Evolutionary conservation across 768 basidiomycete species (phyloP).

Genomic region (Suillus subluteus): DNA sequence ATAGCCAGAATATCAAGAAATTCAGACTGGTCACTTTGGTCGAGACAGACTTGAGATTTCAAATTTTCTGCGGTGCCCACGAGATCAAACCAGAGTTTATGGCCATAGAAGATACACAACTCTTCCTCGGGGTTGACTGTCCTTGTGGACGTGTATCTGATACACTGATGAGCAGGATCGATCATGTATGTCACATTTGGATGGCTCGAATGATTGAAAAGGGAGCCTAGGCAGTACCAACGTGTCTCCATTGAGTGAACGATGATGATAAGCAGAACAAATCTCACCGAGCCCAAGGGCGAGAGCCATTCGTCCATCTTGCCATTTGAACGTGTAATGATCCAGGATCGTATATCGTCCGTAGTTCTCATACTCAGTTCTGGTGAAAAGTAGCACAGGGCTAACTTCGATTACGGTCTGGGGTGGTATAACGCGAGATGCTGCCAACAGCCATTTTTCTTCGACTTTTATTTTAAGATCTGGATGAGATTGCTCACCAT

Average conservation of each 20-base stretch:
- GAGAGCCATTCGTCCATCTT: slow-evolving; percentile 74
- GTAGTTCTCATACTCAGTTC: slow-evolving; percentile 70
- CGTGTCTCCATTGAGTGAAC: background rate
- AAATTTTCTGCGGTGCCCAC: slow-evolving; percentile 25
- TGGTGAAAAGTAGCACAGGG: slow-evolving; percentile 78
- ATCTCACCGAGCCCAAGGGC: slow-evolving; percentile 75
- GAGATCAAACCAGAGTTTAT: slow-evolving; percentile 65
- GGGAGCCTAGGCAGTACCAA: slow-evolving; percentile 53
- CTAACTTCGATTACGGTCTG: slow-evolving; percentile 80
- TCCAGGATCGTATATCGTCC: slow-evolving; percentile 68
- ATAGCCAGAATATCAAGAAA: slow-evolving; percentile 1
- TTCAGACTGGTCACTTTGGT: background rate
- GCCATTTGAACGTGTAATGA: slow-evolving; percentile 79
- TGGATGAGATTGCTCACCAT: slow-evolving; percentile 44
- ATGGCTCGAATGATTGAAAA: slow-evolving; percentile 75
- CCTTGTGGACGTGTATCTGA: slow-evolving; percentile 62
- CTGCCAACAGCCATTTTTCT: slow-evolving; percentile 34
- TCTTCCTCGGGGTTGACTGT: slow-evolving; percentile 65
- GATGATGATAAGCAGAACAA: background rate
- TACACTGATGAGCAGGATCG: slow-evolving; percentile 56
- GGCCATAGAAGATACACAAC: slow-evolving; percentile 78
- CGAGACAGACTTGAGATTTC: background rate
- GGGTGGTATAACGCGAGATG: slow-evolving; percentile 39
- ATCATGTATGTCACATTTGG: slow-evolving; percentile 74
- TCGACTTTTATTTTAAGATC: background rate